Percentiles rank a stretch among this genome's conserved stretches.
Conservation (phyloP, 2,329 filamentous ascomycete species). For the Blumeriella jaapii region DNA sequence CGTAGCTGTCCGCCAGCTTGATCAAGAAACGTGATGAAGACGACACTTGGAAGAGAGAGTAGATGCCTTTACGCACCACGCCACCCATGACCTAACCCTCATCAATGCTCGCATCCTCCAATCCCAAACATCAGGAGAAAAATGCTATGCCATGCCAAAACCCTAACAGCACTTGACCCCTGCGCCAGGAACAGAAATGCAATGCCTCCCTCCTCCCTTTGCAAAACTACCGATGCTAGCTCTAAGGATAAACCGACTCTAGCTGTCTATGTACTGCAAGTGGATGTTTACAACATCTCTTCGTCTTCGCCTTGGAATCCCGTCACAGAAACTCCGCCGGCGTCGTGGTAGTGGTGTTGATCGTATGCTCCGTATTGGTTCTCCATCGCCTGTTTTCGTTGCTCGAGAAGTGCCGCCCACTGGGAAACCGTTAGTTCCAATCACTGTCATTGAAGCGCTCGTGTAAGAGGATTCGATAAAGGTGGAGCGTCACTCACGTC, state of each 20-base stretch:
- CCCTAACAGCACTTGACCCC: conserved; percentile 1
- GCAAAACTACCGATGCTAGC: conserved; percentile 13
- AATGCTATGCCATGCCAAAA: conserved; percentile 7
- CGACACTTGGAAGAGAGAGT: conserved; percentile 14
- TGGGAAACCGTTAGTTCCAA: too few species aligned
- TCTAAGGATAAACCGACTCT: conserved; percentile 14
- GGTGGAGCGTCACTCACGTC: too few species aligned
- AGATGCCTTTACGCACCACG: conserved; percentile 19
- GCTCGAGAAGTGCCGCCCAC: conserved; percentile 17
- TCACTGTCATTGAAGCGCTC: too few species aligned
- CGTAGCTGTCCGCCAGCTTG: conserved; percentile 12
- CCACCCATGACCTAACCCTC: too few species aligned
- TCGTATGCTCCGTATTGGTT: conserved; percentile 24
- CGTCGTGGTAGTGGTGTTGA: conserved; percentile 8
- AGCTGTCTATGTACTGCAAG: conserved; percentile 13
- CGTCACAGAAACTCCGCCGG: conserved; percentile 11
- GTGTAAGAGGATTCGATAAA: too few species aligned
- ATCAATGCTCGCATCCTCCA: background rate
- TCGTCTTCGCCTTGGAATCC: conserved; percentile 22
- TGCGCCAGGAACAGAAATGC: conserved; percentile 1
- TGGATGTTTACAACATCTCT: conserved; percentile 27
- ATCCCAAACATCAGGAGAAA: too few species aligned
- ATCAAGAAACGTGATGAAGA: conserved; percentile 11
- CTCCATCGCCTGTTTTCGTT: conserved; percentile 24
- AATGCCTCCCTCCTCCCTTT: conserved; percentile 4